phyloP scores from a whole-genome alignment of 2,329 filamentous ascomycete species.

The Dendrostoma leiphaemia region DNA sequence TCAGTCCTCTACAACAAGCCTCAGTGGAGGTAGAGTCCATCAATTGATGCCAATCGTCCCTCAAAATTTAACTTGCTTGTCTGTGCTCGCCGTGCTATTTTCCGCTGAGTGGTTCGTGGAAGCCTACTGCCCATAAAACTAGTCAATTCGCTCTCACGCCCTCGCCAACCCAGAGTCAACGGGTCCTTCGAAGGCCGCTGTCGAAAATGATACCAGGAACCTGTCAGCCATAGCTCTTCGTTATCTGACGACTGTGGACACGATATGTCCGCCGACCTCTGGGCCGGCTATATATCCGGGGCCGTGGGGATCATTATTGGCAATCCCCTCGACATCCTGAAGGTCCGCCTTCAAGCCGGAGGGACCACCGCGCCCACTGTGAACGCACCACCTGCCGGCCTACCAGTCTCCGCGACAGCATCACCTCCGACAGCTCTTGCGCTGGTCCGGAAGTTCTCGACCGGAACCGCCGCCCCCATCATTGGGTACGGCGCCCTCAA shows the following conservation, averaged over 20 bases:
- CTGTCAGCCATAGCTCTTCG: not conserved
- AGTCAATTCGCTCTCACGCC: no score
- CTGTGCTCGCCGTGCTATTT: no score
- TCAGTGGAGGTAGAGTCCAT: no score
- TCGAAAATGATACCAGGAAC: not conserved
- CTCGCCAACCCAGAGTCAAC: no score
- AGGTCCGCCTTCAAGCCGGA: conserved; percentile 76
- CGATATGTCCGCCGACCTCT: conserved; percentile 83
- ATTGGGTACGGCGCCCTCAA: conserved; percentile 90
- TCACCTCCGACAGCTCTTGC: conserved; percentile 26
- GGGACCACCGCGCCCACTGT: conserved; percentile 4
- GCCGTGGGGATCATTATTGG: conserved; percentile 84
- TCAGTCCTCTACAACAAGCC: no score
- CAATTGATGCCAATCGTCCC: no score
- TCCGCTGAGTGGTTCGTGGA: no score
- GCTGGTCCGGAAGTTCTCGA: conserved; percentile 33
- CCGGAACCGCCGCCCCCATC: conserved; percentile 79
- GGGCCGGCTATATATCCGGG: conserved; percentile 88
- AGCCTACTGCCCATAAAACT: no score
- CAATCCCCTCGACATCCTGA: conserved; percentile 70
- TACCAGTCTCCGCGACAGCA: conserved; percentile 7
- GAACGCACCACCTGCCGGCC: conserved; percentile 12
- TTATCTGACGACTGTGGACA: not conserved
- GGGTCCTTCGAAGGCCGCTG: not conserved
- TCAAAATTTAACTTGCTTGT: no score